phyloP scores from a whole-genome alignment of 2,329 filamentous ascomycete genomes.

The Hymenoscyphus salicellus region DNA sequence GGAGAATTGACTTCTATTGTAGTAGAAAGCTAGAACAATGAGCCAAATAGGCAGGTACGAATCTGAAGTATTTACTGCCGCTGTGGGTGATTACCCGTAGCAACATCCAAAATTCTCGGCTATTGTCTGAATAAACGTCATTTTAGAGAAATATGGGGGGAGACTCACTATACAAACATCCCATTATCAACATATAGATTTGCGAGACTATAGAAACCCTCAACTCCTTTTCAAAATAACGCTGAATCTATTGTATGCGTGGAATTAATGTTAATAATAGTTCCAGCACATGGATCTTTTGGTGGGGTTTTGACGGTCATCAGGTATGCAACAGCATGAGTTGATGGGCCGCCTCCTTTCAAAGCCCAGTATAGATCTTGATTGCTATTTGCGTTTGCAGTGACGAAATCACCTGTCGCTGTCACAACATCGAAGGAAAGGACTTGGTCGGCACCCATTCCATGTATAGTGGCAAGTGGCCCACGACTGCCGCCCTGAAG shows the following conservation, averaged over 20 bases:
- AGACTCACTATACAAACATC: slow-evolving; percentile 13
- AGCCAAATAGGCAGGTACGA: too few relatives aligned
- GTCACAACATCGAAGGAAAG: slow-evolving; percentile 47
- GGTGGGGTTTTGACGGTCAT: slow-evolving; percentile 52
- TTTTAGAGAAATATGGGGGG: not conserved
- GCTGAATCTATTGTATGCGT: slow-evolving; percentile 36
- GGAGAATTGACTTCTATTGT: too few relatives aligned
- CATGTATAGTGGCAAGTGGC: slow-evolving; percentile 45
- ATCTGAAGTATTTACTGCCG: too few relatives aligned
- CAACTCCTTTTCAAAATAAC: slow-evolving; percentile 49
- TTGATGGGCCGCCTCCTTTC: slow-evolving; percentile 57
- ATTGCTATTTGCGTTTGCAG: slow-evolving; percentile 47
- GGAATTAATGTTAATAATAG: slow-evolving; percentile 43
- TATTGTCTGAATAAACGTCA: not conserved
- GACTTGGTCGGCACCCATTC: slow-evolving; percentile 47
- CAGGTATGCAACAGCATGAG: slow-evolving; percentile 54
- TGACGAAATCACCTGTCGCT: slow-evolving; percentile 46
- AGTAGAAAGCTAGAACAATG: too few relatives aligned
- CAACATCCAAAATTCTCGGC: too few relatives aligned
- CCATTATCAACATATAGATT: slow-evolving; percentile 50
- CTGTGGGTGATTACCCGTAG: too few relatives aligned
- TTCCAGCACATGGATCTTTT: slow-evolving; percentile 43
- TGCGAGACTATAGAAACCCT: slow-evolving; percentile 44
- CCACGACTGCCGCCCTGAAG: slow-evolving; percentile 48
- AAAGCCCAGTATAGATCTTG: slow-evolving; percentile 63